These are phyloP conservation scores for Saccharomycopsis hybrid DNA, from an alignment of 1,139 yeast genomes.

Conservation along the genomic window DNA sequence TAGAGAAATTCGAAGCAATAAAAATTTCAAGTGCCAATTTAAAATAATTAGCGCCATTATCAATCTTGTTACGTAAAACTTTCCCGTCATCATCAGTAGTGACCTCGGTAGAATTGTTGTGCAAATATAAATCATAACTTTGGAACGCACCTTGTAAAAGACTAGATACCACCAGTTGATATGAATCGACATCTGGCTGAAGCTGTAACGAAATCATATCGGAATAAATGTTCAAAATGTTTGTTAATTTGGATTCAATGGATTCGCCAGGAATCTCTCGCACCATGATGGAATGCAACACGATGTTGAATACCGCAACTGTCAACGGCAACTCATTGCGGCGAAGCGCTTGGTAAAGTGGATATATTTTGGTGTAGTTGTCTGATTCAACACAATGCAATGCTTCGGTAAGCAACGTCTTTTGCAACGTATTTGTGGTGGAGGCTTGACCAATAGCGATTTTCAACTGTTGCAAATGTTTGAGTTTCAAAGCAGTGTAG, in stretches of 20 bases:
- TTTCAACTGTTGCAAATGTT: too few relatives aligned
- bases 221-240: constrained; percentile 47
- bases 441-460: too few relatives aligned
- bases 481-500: too few relatives aligned
- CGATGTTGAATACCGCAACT: constrained; percentile 15
- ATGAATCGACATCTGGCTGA: constrained; percentile 42
- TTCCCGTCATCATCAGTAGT: constrained; percentile 16
- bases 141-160: constrained; percentile 38
- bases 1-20: constrained; percentile 30
- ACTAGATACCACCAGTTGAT: constrained; percentile 36
- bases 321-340: constrained; percentile 14
- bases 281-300: constrained; percentile 8
- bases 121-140: constrained; percentile 24
- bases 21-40: constrained; percentile 46
- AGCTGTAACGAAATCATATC: constrained; percentile 36
- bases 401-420: background rate
- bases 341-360: constrained; percentile 19
- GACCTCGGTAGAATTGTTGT: constrained; percentile 21
- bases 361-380: constrained; percentile 8
- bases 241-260: constrained; percentile 36
- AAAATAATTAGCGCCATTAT: constrained; percentile 41
- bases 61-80: constrained; percentile 27
- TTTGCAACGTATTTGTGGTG: too few relatives aligned
- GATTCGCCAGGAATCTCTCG: constrained; percentile 26
- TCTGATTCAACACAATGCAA: background rate